Evolutionary conservation across 2,329 filamentous ascomycete species (phyloP).

Genomic region (Aspergillus jensenii): DNA sequence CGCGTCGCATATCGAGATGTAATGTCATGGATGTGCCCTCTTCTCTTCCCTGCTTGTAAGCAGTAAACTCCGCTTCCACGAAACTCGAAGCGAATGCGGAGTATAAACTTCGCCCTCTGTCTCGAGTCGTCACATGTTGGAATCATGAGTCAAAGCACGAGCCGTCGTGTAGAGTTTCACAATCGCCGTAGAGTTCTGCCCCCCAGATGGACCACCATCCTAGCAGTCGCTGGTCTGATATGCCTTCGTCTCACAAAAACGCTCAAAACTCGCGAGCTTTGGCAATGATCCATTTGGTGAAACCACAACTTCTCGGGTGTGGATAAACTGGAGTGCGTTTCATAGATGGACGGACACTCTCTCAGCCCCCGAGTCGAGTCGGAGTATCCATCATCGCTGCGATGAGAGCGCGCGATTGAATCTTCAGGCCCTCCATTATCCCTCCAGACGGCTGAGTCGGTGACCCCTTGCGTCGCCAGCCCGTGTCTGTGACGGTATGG

Average conservation of each 20-base stretch:
- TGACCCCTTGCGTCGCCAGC: constrained; percentile 7
- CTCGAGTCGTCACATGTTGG: constrained; percentile 6
- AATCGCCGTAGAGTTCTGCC: not conserved
- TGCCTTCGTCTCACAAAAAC: not conserved
- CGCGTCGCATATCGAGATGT: no score
- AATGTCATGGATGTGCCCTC: no score
- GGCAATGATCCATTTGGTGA: not conserved
- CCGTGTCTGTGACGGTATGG: not conserved
- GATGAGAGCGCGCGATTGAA: not conserved
- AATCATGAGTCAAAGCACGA: constrained; percentile 3
- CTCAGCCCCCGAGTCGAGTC: not conserved
- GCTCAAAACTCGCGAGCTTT: not conserved
- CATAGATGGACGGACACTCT: not conserved
- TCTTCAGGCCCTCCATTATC: not conserved
- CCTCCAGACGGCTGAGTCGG: constrained; percentile 1
- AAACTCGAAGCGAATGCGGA: not conserved
- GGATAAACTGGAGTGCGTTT: not conserved
- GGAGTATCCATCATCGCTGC: not conserved
- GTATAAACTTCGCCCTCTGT: not conserved
- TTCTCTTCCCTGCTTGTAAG: not conserved
- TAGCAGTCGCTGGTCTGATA: not conserved
- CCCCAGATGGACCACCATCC: not conserved
- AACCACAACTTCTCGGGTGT: not conserved
- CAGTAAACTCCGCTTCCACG: not conserved
- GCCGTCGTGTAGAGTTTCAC: constrained; percentile 6